phyloP scores from a whole-genome alignment of 768 basidiomycete genomes.

The Serendipita vermifera region DNA sequence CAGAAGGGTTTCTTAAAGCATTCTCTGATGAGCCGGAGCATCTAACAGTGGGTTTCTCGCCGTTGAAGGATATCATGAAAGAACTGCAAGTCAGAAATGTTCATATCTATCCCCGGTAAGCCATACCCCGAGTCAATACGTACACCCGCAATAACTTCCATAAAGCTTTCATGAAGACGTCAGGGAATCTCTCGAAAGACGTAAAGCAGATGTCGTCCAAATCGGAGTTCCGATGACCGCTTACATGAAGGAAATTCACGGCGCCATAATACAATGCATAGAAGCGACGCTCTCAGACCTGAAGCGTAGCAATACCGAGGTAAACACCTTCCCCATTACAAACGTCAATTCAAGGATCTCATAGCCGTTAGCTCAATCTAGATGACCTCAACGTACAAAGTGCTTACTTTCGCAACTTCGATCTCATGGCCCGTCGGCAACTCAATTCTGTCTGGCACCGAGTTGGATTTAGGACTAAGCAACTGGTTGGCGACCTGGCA shows the following conservation, averaged over 20 bases:
- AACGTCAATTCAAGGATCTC: not conserved
- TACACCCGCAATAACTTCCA: slow-evolving; percentile 9
- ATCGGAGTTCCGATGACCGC: slow-evolving; percentile 76
- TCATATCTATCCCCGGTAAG: slow-evolving; percentile 80
- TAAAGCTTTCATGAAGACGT: slow-evolving; percentile 81
- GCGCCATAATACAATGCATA: slow-evolving; percentile 90
- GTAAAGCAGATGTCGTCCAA: slow-evolving; percentile 85
- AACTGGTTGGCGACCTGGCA: slow-evolving; percentile 78
- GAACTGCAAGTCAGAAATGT: slow-evolving; percentile 83
- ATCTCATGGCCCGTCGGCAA: slow-evolving; percentile 72
- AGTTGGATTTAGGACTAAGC: slow-evolving; percentile 83
- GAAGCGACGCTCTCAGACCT: slow-evolving; percentile 76
- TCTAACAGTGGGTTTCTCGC: slow-evolving; percentile 85
- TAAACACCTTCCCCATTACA: slow-evolving; percentile 18
- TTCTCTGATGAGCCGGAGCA: slow-evolving; percentile 95
- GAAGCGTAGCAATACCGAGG: slow-evolving; percentile 71
- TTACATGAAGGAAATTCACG: slow-evolving; percentile 84
- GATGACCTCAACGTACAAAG: slow-evolving; percentile 89
- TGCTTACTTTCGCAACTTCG: slow-evolving; percentile 89
- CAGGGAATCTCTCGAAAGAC: slow-evolving; percentile 64
- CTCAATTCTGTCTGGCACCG: slow-evolving; percentile 95
- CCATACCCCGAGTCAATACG: not conserved
- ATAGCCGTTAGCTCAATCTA: slow-evolving; percentile 60
- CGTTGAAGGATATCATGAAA: slow-evolving; percentile 83
- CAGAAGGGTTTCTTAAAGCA: slow-evolving; percentile 83